phyloP scores from a whole-genome alignment of 1,139 yeast genomes.

The Zygotorulaspora mrakii region DNA sequence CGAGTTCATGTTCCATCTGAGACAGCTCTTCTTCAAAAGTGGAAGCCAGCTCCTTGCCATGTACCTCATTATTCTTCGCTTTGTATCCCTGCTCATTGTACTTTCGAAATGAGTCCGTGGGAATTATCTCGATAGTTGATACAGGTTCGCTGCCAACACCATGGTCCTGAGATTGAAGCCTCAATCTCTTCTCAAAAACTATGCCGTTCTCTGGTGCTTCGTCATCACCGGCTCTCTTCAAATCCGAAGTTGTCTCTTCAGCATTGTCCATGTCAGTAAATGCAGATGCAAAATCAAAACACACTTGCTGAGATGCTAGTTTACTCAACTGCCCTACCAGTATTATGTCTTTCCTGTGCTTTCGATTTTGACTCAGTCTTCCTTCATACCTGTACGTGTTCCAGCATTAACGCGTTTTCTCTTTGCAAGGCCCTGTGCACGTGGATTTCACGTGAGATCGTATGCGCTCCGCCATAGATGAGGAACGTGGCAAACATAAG shows the following conservation, averaged over 20 bases:
- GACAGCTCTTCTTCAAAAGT: constrained; percentile 63
- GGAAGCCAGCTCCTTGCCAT: constrained; percentile 43
- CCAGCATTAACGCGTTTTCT: constrained; percentile 2
- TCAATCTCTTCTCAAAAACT: constrained; percentile 29
- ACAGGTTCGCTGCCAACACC: constrained; percentile 37
- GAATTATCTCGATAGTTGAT: constrained; percentile 35
- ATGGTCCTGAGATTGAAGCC: constrained; percentile 31
- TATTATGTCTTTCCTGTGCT: no score
- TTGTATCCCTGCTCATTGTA: constrained; percentile 33
- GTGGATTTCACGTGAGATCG: background rate
- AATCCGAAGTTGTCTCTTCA: constrained; percentile 7
- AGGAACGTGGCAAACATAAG: background rate
- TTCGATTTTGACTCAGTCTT: no score
- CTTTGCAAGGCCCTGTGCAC: background rate
- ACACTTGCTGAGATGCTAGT: background rate
- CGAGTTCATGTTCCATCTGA: constrained; percentile 48
- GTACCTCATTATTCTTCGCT: constrained; percentile 26
- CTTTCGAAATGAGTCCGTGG: constrained; percentile 31
- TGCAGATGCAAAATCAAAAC: background rate
- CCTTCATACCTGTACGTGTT: background rate
- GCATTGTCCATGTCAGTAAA: background rate
- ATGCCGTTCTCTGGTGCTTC: constrained; percentile 18
- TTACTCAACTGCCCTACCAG: no score
- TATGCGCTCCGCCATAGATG: background rate
- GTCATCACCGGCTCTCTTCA: constrained; percentile 31